Evolutionary conservation across 768 basidiomycete species (phyloP), one percentile per base, ranked within the genome.

Genomic region (Chlorophyllum brunneum): DNA sequence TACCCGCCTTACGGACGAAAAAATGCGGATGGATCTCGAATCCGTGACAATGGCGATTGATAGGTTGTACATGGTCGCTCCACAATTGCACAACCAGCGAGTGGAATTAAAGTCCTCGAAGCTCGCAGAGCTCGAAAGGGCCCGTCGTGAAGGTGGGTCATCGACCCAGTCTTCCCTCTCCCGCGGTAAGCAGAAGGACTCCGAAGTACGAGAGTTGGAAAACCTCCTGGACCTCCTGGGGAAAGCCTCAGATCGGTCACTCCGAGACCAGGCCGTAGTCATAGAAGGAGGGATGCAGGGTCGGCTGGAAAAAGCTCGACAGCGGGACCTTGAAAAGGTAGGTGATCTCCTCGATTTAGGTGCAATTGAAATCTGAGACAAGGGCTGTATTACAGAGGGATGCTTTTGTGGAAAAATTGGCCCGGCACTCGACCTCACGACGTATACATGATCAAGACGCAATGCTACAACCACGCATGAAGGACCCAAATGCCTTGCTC

Each of bases 1-100:
- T 15, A 40, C 67, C 11, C 65, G 65, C 16, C 61, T 63, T 16
- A 55, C 63, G 42, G 82, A 79, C 65, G 92, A 93, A 67, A 95
- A 95, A 73, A 88, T 86, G 82, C 70, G 82, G 45, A 68, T 88
- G 61, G 95, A 98, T 65, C 74, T 98, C 16, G 93, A 97, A 58
- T 76, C 79, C 9, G 83, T 98, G 39, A 82, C 90, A 0, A 78
- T 80, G 65, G 94, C 97, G 26, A 95, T 99, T 60, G 94, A 95
- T 64, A 76, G 93, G 31, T 71, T 98, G 9, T 92, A 97, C 65
- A 67, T 80, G 6, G 88, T 86, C 26, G 83, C 92, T 0, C 95
- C 95, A 0, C 94, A 95, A 65, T 68, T 98, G 36, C 82, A 87
- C 54, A 87, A 95, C 63, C 95, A 99, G 66, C 83, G 97, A 0